Evolutionary conservation across 768 basidiomycete genomes (phyloP).

Genomic region (Psilocybe cubensis): DNA sequence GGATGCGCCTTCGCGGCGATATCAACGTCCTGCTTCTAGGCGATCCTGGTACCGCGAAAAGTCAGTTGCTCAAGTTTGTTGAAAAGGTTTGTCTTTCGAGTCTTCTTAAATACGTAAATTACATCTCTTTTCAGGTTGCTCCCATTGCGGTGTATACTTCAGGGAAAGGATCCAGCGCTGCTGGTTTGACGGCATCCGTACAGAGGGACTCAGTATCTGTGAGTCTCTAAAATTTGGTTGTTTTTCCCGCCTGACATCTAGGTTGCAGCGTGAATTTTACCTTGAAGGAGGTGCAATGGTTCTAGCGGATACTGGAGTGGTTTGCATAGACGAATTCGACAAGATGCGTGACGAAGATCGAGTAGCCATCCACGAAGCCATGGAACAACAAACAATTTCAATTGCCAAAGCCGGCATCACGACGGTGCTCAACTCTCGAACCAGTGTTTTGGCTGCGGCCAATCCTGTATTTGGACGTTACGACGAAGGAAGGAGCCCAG

Average conservation of each 20-base stretch:
- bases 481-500: conserved; percentile 94
- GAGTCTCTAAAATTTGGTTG: conserved; percentile 27
- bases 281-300: conserved; percentile 99
- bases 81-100: conserved; percentile 69
- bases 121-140: conserved; percentile 63
- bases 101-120: background rate
- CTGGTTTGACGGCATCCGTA: conserved; percentile 96
- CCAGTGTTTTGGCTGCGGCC: conserved; percentile 94
- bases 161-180: conserved; percentile 97
- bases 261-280: conserved; percentile 89
- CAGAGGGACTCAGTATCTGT: conserved; percentile 93
- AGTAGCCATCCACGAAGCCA: conserved; percentile 98
- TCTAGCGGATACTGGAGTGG: conserved; percentile 95
- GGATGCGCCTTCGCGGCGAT: conserved; percentile 95
- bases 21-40: conserved; percentile 97
- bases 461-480: conserved; percentile 99
- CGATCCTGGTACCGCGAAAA: conserved; percentile 98
- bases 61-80: conserved; percentile 97
- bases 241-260: conserved; percentile 7
- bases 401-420: conserved; percentile 99
- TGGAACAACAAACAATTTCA: conserved; percentile 99
- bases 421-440: conserved; percentile 94
- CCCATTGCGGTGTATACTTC: conserved; percentile 99
- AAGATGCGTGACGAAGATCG: conserved; percentile 99
- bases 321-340: conserved; percentile 99